These are phyloP conservation scores for Platismatia glauca DNA, from an alignment of 495 filamentous ascomycete species.

Conservation along the genomic window DNA sequence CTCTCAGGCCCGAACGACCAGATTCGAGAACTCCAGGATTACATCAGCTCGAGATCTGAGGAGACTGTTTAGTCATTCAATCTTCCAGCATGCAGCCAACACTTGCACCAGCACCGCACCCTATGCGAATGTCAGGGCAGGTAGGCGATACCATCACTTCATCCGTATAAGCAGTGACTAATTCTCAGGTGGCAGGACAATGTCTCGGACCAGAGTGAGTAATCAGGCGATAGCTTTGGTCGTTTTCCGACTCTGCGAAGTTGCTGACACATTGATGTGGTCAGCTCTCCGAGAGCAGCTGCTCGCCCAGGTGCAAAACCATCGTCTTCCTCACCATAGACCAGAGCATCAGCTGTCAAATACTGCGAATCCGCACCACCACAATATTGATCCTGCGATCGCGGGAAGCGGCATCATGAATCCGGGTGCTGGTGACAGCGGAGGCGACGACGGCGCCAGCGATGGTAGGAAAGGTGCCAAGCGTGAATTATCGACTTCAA, in stretches of 20 bases:
- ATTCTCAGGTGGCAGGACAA: conserved; percentile 34
- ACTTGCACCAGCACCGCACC: conserved; percentile 50
- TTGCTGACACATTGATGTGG: conserved; percentile 24
- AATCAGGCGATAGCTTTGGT: conserved; percentile 5
- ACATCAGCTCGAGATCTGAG: conserved; percentile 1
- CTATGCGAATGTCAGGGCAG: conserved; percentile 48
- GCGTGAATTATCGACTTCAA: conserved; percentile 85
- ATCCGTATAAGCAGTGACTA: conserved; percentile 10
- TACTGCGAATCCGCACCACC: conserved; percentile 38
- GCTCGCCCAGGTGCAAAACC: conserved; percentile 35
- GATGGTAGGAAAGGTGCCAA: conserved; percentile 52
- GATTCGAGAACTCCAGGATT: background rate
- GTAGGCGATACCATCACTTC: conserved; percentile 38
- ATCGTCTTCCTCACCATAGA: conserved; percentile 34
- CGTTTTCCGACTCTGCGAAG: background rate
- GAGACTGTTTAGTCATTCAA: conserved; percentile 5
- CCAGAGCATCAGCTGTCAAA: conserved; percentile 33
- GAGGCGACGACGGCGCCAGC: conserved; percentile 31
- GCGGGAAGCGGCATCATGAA: conserved; percentile 31
- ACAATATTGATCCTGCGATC: conserved; percentile 48
- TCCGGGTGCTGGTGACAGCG: conserved; percentile 24
- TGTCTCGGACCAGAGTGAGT: conserved; percentile 44
- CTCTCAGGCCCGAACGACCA: background rate
- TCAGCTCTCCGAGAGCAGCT: conserved; percentile 48
- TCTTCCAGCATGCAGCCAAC: conserved; percentile 41